Base-by-base conservation (phyloP, 2,329 filamentous ascomycete species). In the Cercospora zeina region DNA sequence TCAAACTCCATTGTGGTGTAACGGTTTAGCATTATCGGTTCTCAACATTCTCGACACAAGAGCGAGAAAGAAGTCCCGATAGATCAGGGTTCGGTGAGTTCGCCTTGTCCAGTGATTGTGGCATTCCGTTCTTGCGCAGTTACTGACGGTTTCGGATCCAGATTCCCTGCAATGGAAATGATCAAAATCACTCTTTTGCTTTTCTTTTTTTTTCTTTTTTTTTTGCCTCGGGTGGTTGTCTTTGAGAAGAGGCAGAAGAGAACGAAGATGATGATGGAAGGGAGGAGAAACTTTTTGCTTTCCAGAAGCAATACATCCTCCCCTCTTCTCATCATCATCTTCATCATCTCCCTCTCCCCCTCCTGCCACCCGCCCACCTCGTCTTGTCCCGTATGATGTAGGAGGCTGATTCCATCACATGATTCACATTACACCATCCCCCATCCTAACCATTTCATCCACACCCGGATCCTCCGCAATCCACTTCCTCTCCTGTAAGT, bases 401-500 rank as follows among this genome's bases (percentile, higher is more conserved):
- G 24, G 3, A 3, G 6, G 24, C 33, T 50, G 27, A 4, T 5
- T 21, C 39, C 19, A 50, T 58, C 60, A 34, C 21, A 50, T 37
- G 19, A 53, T 6, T 58, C 60, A 34, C 21, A 50, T 37, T 19
- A 53, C 24, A 27, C 24, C 3, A 6, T 3, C 10, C 21, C 51
- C 21, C 47, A 31, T 34, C 19, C 58, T 61, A 53, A 71, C 67
- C 16, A 74, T 68, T 14, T 61, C 56, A 14, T 78, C 76, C 61
- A 87, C 74, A 7, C 81, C 77, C 3, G 85, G 85, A 69, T 87
- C 85, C 64, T 88, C 85, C 37, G 76, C 75, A 49, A 87, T 76
- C 85, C 85, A 88, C 75, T 86, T 85, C 39, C 83, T 82, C 65
- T 84, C 82, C 45, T 81, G 76, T 47, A 77, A 69, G 69, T 87